These are phyloP conservation scores for Penicillium frequentans DNA, from an alignment of 2,329 filamentous ascomycete species.

Conservation along the genomic window DNA sequence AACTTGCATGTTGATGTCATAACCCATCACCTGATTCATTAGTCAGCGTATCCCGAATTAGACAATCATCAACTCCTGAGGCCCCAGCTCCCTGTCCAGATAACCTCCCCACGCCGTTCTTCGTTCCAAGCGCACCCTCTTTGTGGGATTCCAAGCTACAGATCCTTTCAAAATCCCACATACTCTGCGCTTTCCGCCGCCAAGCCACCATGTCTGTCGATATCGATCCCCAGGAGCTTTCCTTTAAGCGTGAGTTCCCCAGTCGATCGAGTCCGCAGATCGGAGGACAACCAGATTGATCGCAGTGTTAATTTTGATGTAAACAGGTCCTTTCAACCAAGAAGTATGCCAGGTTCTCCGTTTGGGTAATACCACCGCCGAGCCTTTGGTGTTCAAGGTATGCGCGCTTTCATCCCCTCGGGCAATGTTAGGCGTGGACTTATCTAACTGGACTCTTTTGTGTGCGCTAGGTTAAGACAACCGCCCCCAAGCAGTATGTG, in stretches of 20 bases:
- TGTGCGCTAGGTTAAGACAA: conserved; percentile 83
- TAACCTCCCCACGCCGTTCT: conserved; percentile 12
- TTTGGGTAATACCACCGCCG: conserved; percentile 57
- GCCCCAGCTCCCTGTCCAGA: conserved; percentile 15
- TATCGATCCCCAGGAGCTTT: conserved; percentile 86
- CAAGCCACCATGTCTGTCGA: conserved; percentile 80
- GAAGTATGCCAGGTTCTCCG: conserved; percentile 64
- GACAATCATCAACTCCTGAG: conserved; percentile 25
- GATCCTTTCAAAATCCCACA: not conserved
- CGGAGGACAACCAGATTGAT: conserved; percentile 19
- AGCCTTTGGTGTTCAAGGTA: conserved; percentile 66
- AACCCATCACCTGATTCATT: conserved; percentile 33
- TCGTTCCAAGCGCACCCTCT: conserved; percentile 7
- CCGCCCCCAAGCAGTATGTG: conserved; percentile 93
- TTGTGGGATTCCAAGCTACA: conserved; percentile 5
- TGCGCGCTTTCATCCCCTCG: conserved; percentile 19
- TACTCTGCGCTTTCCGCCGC: not conserved
- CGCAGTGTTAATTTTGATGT: not conserved
- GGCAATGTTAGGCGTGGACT: conserved; percentile 15
- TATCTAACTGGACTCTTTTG: conserved; percentile 24
- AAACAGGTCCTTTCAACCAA: conserved; percentile 61
- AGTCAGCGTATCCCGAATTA: conserved; percentile 20
- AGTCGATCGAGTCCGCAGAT: not conserved
- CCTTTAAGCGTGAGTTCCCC: conserved; percentile 72
- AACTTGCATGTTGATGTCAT: not conserved